phyloP scores from a whole-genome alignment of 2,329 filamentous ascomycete species.

The Fusarium nelsonii region DNA sequence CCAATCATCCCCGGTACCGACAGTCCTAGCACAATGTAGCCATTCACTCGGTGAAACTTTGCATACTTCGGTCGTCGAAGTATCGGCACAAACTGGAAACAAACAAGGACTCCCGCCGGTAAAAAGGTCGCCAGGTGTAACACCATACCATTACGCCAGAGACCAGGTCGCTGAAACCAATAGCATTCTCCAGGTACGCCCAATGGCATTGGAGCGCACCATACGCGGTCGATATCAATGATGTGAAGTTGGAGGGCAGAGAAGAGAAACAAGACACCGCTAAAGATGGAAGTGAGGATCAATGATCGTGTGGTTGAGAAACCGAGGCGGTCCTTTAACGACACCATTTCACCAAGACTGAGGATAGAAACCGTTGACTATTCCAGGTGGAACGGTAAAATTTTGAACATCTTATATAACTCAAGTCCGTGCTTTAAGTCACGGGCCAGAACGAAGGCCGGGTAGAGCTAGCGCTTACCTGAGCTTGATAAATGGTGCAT shows the following conservation, averaged over 20 bases:
- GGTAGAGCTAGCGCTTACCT: too few species aligned
- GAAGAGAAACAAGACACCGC: neutral
- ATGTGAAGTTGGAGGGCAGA: slow-evolving; percentile 8
- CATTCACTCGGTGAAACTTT: slow-evolving; percentile 14
- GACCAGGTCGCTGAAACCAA: slow-evolving; percentile 6
- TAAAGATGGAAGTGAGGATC: neutral
- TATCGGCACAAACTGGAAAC: slow-evolving; percentile 19
- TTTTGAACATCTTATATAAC: too few species aligned
- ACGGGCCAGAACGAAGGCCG: too few species aligned
- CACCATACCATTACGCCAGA: slow-evolving; percentile 8
- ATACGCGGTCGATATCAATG: slow-evolving; percentile 19
- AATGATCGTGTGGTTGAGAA: slow-evolving; percentile 1
- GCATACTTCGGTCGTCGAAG: neutral
- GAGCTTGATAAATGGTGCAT: too few species aligned
- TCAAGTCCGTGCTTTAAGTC: too few species aligned
- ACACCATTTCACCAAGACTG: neutral
- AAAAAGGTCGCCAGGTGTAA: slow-evolving; percentile 17
- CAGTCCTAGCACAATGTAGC: slow-evolving; percentile 3
- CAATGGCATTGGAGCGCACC: slow-evolving; percentile 9
- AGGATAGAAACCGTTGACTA: too few species aligned
- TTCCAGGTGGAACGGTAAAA: too few species aligned
- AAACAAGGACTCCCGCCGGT: slow-evolving; percentile 18
- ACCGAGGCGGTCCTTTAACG: slow-evolving; percentile 4
- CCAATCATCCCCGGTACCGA: slow-evolving; percentile 4
- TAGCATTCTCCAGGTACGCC: slow-evolving; percentile 15